These are phyloP conservation scores for Tuber melanosporum DNA, from an alignment of 495 filamentous ascomycete genomes.

Conservation along the genomic window DNA sequence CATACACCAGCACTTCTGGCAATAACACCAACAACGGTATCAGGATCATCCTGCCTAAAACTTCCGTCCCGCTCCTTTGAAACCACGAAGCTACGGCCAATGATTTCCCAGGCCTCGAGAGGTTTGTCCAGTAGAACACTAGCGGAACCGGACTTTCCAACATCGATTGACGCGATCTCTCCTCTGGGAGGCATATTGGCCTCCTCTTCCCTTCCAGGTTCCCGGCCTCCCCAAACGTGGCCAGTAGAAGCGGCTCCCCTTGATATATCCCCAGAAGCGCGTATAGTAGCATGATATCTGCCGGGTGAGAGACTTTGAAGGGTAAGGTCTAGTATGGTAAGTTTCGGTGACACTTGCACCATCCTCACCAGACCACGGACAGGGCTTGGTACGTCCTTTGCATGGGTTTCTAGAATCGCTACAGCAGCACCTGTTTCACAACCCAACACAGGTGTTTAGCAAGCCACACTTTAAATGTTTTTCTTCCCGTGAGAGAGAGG, in stretches of 20 bases:
- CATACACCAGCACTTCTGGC: conserved; percentile 91
- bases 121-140: conserved; percentile 71
- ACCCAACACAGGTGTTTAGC: conserved; percentile 8
- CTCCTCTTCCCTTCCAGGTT: conserved; percentile 43
- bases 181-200: conserved; percentile 49
- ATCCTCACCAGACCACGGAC: conserved; percentile 73
- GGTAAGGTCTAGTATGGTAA: conserved; percentile 81
- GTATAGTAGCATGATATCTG: conserved; percentile 71
- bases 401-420: conserved; percentile 91
- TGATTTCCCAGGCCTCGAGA: conserved; percentile 89
- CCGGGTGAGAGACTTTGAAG: conserved; percentile 78
- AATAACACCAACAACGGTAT: conserved; percentile 85
- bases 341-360: conserved; percentile 66
- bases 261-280: conserved; percentile 85
- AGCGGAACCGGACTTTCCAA: conserved; percentile 62
- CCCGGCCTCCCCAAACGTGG: conserved; percentile 66
- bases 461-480: not conserved
- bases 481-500: not conserved
- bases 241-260: conserved; percentile 73
- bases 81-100: conserved; percentile 82
- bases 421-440: conserved; percentile 68
- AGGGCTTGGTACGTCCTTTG: conserved; percentile 51
- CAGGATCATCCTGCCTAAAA: conserved; percentile 62
- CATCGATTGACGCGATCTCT: conserved; percentile 63
- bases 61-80: conserved; percentile 50